Conservation (phyloP, 352 stramenopile genomes). For the Globisporangium cederbergense region DNA sequence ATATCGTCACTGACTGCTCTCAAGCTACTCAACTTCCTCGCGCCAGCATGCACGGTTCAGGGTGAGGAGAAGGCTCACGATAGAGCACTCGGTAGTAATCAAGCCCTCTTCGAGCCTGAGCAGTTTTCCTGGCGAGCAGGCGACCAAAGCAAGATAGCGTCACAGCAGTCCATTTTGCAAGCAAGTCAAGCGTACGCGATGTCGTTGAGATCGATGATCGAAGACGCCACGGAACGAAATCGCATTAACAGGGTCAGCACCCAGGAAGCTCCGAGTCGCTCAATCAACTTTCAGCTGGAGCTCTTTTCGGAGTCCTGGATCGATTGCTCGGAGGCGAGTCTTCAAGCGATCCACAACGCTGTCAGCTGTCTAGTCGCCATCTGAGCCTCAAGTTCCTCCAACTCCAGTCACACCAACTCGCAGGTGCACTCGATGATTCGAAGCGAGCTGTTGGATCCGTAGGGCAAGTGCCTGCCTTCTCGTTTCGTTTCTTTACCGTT, state of each 20-base stretch:
- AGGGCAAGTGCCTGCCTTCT: too few relatives aligned
- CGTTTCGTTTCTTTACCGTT: neutral
- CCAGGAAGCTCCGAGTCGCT: neutral
- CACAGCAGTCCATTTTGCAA: neutral
- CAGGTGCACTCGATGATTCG: neutral
- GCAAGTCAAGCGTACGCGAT: slow-evolving; percentile 8
- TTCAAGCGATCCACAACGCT: slow-evolving; percentile 5
- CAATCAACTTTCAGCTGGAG: neutral
- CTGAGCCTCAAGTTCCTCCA: neutral
- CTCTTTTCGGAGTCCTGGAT: slow-evolving; percentile 11
- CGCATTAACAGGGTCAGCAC: neutral
- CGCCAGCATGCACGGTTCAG: neutral
- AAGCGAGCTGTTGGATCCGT: neutral
- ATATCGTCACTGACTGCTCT: neutral
- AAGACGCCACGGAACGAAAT: neutral
- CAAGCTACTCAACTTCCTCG: slow-evolving; percentile 12
- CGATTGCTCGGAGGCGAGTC: slow-evolving; percentile 7
- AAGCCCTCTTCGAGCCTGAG: neutral
- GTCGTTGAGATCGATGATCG: slow-evolving; percentile 1
- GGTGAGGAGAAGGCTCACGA: neutral
- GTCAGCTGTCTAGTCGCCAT: neutral
- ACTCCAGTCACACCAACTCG: neutral
- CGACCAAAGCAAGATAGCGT: neutral
- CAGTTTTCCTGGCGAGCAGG: slow-evolving; percentile 4
- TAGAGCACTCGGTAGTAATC: neutral